Conservation (phyloP, 1,284 basidiomycete species). For the Apiotrichum gamsii region DNA sequence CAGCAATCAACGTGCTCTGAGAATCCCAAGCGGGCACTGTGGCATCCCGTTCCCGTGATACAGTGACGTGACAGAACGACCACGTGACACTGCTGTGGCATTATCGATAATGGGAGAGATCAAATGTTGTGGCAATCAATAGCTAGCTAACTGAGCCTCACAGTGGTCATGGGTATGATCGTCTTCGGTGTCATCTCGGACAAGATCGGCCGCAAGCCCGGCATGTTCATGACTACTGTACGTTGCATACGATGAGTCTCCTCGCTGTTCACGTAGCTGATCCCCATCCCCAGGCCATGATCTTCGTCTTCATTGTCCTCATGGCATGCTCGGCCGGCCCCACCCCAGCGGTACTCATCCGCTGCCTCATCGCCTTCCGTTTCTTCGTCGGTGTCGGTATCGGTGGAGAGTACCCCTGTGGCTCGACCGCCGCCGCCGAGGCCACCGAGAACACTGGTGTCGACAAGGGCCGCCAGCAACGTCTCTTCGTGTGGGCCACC, state of each 20-base stretch:
- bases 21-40: no score
- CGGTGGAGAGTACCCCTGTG: conserved; percentile 86
- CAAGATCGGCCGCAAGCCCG: conserved; percentile 71
- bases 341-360: conserved; percentile 55
- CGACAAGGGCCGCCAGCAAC: conserved; percentile 69
- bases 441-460: conserved; percentile 71
- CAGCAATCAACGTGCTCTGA: no score
- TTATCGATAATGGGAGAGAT: no score
- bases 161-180: conserved; percentile 14
- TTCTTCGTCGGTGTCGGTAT: conserved; percentile 67
- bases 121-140: no score
- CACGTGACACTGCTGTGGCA: no score
- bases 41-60: no score
- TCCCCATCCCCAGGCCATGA: conserved; percentile 6
- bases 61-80: no score
- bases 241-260: no score
- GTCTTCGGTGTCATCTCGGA: conserved; percentile 64
- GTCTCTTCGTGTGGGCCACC: conserved; percentile 62
- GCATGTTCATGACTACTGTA: conserved; percentile 16
- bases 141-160: no score
- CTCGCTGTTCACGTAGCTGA: no score
- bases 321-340: conserved; percentile 52
- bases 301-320: conserved; percentile 41
- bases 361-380: conserved; percentile 74
- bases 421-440: conserved; percentile 84